phyloP scores from a whole-genome alignment of 1,284 basidiomycete species.

The Tilletia caries region DNA sequence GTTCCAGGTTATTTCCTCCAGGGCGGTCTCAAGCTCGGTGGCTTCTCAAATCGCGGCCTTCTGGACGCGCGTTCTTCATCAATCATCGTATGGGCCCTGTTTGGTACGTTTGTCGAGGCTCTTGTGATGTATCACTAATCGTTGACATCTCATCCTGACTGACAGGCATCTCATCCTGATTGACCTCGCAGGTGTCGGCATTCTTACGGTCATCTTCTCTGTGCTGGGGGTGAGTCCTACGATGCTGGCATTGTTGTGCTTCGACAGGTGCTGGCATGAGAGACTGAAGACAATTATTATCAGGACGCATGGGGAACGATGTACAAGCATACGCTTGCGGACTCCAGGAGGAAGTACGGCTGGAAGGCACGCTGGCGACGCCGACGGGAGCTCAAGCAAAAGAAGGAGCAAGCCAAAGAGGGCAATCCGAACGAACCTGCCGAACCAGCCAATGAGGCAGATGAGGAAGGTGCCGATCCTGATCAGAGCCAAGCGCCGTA shows the following conservation, averaged over 20 bases:
- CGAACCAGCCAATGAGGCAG: neutral
- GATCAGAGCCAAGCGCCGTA: too few relatives aligned
- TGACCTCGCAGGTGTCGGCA: constrained; percentile 28
- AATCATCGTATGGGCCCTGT: constrained; percentile 74
- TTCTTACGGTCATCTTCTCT: constrained; percentile 48
- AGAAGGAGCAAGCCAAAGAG: neutral
- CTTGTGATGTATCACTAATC: too few relatives aligned
- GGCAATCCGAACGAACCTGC: neutral
- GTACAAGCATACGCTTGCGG: neutral
- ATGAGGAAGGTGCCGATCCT: neutral
- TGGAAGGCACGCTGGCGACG: neutral
- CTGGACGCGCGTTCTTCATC: constrained; percentile 73
- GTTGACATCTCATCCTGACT: too few relatives aligned
- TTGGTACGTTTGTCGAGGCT: neutral
- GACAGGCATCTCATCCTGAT: neutral
- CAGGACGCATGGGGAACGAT: constrained; percentile 54
- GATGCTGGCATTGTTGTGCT: neutral
- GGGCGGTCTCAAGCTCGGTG: too few relatives aligned
- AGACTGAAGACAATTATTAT: neutral
- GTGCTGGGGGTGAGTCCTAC: constrained; percentile 58
- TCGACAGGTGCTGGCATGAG: neutral
- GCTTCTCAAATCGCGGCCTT: too few relatives aligned
- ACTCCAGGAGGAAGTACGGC: neutral
- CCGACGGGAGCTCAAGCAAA: neutral
- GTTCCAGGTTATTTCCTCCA: too few relatives aligned